These are phyloP conservation scores for Daldinia sp. DNA, from an alignment of 2,329 filamentous ascomycete genomes.

Conservation along the genomic window DNA sequence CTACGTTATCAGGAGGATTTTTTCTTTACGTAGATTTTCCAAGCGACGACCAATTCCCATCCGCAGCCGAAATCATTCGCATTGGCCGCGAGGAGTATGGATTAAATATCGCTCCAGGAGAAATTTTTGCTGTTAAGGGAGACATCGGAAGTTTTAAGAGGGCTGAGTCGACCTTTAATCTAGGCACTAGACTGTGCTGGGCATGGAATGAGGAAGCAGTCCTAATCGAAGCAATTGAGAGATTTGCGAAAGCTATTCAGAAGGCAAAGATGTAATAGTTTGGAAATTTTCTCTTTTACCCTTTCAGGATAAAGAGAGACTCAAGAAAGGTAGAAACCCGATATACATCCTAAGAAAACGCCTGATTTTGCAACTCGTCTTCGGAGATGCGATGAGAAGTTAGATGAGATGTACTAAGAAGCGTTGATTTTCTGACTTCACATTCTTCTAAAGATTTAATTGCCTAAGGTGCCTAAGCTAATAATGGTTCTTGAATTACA, in stretches of 20 bases:
- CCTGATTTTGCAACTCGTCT: no score
- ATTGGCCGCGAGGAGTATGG: slow-evolving; percentile 24
- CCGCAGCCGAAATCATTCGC: slow-evolving; percentile 16
- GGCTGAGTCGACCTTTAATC: slow-evolving; percentile 18
- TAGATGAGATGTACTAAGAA: no score
- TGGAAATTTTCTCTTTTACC: neutral
- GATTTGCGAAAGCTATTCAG: slow-evolving; percentile 20
- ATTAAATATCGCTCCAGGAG: slow-evolving; percentile 27
- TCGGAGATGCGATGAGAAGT: no score
- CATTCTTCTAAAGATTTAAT: no score
- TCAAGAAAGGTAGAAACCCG: neutral
- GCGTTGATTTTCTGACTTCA: no score
- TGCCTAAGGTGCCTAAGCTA: neutral
- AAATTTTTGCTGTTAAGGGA: slow-evolving; percentile 30
- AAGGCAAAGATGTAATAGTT: neutral
- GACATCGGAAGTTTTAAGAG: slow-evolving; percentile 23
- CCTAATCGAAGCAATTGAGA: slow-evolving; percentile 18
- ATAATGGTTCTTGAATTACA: neutral
- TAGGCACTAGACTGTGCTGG: slow-evolving; percentile 34
- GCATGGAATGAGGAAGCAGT: slow-evolving; percentile 33
- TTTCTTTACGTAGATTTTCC: slow-evolving; percentile 34
- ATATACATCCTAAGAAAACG: no score
- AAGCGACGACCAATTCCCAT: slow-evolving; percentile 15
- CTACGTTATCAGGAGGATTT: slow-evolving; percentile 25
- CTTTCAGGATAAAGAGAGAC: neutral